Base-by-base conservation (phyloP, 345 rosid genomes). In the Aethionema arabicum region DNA sequence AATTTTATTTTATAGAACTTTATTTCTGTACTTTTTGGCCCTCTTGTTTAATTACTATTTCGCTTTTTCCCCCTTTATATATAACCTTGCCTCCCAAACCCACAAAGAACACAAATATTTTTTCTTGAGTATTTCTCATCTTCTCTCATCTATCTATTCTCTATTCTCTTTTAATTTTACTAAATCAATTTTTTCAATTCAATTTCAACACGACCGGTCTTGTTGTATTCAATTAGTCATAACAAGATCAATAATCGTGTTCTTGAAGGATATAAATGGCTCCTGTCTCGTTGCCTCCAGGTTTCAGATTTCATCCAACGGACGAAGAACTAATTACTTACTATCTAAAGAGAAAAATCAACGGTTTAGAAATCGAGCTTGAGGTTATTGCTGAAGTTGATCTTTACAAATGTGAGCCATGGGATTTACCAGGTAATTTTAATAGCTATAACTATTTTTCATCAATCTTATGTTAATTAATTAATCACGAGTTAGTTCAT, bases 371-470 rank as follows among this genome's bases (percentile, higher is more conserved):
- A 74, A 81, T 87, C 56, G 91, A 85, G 50, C 65, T 85, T 55
- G 90, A 85, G 63, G 67, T 87, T 66, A 87, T 87, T 48, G 87
- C 88, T 27, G 95, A 87, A 79, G 85, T 85, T 9, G 90, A 87
- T 78, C 86, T 85, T 58, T 87, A 85, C 77, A 85, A 87, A 72
- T 87, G 88, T 66, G 95, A 87, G 61, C 95, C 95, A 7, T 83
- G 95, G 91, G 95, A 87, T 59, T 83, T 87, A 51, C 91, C 95
- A 35, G 95, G 95, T 83, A 54, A n/a, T 7, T 37, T 37, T 37
- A 10, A 6, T 37, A 37, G 2, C 3, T 10, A 37, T n/a, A n/a
- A n/a, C n/a, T n/a, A 37, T 37, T 10, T 4, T 37, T 10, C 11
- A 2, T 37, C 1, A 0, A 6, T 37, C 11, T 10, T 37, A 40